Conservation (phyloP, 2,329 filamentous ascomycete genomes). For the Fusarium xylarioides region DNA sequence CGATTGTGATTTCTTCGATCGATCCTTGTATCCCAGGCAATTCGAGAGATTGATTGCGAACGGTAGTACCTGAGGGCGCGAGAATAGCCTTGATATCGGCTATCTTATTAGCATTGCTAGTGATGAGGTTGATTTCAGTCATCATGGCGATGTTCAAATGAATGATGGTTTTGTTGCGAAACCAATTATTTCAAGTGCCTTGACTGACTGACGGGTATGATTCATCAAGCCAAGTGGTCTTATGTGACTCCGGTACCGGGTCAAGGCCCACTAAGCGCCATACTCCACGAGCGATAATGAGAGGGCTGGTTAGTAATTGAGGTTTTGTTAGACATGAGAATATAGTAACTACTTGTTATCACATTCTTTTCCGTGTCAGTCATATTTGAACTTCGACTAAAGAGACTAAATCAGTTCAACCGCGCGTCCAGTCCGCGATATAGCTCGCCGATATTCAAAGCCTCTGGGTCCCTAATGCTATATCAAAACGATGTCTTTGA, state of each 20-base stretch:
- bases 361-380: too few relatives aligned
- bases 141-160: too few relatives aligned
- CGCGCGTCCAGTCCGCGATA: too few relatives aligned
- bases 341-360: too few relatives aligned
- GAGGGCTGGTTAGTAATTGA: too few relatives aligned
- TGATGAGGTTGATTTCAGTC: neutral
- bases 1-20: neutral
- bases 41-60: neutral
- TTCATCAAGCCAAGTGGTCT: neutral
- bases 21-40: neutral
- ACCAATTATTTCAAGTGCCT: accelerated
- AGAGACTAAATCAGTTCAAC: too few relatives aligned
- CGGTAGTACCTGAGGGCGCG: neutral
- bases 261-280: neutral
- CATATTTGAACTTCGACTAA: too few relatives aligned
- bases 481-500: too few relatives aligned
- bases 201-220: neutral
- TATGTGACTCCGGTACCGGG: neutral
- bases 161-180: neutral
- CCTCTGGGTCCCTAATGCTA: too few relatives aligned
- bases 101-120: neutral
- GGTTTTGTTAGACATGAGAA: too few relatives aligned
- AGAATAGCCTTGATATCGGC: neutral
- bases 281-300: neutral
- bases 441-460: too few relatives aligned